These are phyloP conservation scores for Alternaria alternata DNA, from an alignment of 2,329 filamentous ascomycete species.

Conservation along the genomic window DNA sequence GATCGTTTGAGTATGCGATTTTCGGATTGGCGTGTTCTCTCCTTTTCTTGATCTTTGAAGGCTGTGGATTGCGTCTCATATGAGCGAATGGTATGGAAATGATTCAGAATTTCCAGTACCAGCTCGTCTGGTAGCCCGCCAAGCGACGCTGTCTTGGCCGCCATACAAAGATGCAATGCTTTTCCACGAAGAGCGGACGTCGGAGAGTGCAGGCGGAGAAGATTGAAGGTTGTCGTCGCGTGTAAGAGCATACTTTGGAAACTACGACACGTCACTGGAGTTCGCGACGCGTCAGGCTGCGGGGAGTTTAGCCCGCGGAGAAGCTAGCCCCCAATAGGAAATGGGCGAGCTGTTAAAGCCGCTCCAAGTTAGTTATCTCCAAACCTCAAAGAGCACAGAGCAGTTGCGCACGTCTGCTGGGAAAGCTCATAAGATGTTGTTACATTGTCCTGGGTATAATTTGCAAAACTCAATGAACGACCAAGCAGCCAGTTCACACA, in stretches of 20 bases:
- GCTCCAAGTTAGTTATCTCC: neutral
- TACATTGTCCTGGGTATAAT: conserved; percentile 18
- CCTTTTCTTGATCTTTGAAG: conserved; percentile 20
- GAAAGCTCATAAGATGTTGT: neutral
- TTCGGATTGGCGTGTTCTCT: conserved; percentile 32
- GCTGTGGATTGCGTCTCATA: conserved; percentile 32
- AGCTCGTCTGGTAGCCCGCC: conserved; percentile 35
- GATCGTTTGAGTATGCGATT: conserved; percentile 28
- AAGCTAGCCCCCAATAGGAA: conserved; percentile 4
- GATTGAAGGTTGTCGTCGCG: neutral
- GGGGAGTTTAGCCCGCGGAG: too few species aligned
- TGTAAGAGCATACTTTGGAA: neutral
- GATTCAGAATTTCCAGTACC: conserved; percentile 24
- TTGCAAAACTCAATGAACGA: neutral
- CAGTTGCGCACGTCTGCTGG: neutral
- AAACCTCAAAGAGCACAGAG: neutral
- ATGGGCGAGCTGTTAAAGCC: neutral
- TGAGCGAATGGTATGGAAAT: conserved; percentile 26
- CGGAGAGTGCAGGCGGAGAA: neutral
- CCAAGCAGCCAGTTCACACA: conserved; percentile 21
- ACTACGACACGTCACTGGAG: neutral
- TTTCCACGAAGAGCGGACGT: too few species aligned
- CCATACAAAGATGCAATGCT: neutral
- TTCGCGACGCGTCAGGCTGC: neutral
- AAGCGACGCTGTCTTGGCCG: neutral